Conservation (phyloP, 2,329 filamentous ascomycete genomes). For the Penicillium sp. region DNA sequence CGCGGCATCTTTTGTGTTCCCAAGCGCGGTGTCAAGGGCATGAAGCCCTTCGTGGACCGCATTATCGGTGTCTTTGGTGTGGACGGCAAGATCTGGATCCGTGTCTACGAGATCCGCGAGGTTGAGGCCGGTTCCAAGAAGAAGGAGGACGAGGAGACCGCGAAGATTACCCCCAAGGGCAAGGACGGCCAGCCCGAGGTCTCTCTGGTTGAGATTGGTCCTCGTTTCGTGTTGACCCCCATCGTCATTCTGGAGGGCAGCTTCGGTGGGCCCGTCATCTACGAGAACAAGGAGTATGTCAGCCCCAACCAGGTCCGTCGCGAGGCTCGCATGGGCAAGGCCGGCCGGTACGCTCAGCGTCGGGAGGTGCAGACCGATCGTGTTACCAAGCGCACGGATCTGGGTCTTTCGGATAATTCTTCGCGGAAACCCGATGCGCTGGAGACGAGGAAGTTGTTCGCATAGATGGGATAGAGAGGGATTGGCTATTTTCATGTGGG, state of each 20-base stretch:
- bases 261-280: constrained; percentile 95
- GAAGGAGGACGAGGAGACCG: constrained; percentile 51
- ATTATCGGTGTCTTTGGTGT: constrained; percentile 91
- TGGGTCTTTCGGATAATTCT: constrained; percentile 73
- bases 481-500: constrained; percentile 28
- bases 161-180: constrained; percentile 47
- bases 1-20: constrained; percentile 91
- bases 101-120: constrained; percentile 92
- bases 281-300: constrained; percentile 97
- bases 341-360: constrained; percentile 76
- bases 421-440: constrained; percentile 70
- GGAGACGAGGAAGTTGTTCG: constrained; percentile 77
- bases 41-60: constrained; percentile 95
- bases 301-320: constrained; percentile 92
- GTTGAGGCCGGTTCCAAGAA: constrained; percentile 67
- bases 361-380: constrained; percentile 76
- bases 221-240: constrained; percentile 88
- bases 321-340: constrained; percentile 77
- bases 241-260: constrained; percentile 95
- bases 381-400: constrained; percentile 73
- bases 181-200: constrained; percentile 72
- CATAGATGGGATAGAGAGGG: constrained; percentile 45
- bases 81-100: constrained; percentile 94
- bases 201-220: constrained; percentile 88
- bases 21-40: constrained; percentile 77